Evolutionary conservation across 768 basidiomycete genomes (phyloP), one percentile per base, ranked within the genome.

Genomic region (Mycena olivaceomarginata): DNA sequence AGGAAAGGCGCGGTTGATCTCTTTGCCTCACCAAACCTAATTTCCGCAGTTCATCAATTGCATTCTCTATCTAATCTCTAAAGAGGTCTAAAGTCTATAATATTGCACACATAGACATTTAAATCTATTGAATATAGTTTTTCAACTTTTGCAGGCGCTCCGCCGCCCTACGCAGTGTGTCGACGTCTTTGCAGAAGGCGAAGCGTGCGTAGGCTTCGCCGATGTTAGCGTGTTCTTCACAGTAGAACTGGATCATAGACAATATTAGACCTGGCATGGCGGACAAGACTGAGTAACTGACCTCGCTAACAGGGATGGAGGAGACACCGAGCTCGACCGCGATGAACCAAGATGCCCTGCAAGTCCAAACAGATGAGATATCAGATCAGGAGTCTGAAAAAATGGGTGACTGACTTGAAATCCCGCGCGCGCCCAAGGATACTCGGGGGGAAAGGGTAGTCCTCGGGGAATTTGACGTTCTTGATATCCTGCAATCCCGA

Each of bases 221-320:
- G 70, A 98, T 96, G 73, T 86, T 85, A 39, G 93, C 90, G 82
- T 99, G 98, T 72, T 96, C 95, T 79, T 93, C 90, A 82, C 96
- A 97, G 86, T 98, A 99, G 86, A 99, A 99, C 96, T 98, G 75
- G 46, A 59, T n/a, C 25, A 59, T 41, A 16, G 7, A 25, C 13
- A 20, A 57, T 72, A 22, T n/a, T 31, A 68, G 64, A 60, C 40
- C 76, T 63, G 68, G 53, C 71, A 66, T 73, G 62, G 78, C 56
- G 82, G 76, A 18, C 65, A 62, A 40, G 67, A 67, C 22, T 2
- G 7, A 39, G 13, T 20, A n/a, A 82, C 91, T 81, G 85, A 97
- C 97, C 91, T 98, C 97, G 90, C 97, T 98, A 75, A 97, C 96
- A 15, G 97, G 97, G 76, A 99, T 98, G 8, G 95, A 93, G 43